Conservation (phyloP, 257 asterid species). For the Jaltomata sinuosa region DNA sequence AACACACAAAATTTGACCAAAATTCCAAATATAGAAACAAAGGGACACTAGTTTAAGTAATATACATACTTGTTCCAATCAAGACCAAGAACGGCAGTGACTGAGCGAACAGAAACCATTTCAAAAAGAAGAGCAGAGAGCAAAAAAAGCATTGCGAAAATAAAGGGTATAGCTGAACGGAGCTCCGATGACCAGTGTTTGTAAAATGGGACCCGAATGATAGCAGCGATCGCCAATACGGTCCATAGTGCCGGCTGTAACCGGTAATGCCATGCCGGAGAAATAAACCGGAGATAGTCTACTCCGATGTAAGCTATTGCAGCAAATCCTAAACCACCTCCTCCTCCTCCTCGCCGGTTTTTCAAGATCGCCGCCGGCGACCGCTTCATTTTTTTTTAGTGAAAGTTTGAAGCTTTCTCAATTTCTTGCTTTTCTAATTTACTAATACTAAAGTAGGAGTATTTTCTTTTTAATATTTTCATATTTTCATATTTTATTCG, state of each 20-base stretch:
- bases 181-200: conserved; percentile 87
- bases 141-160: conserved; percentile 62
- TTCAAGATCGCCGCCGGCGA: conserved; percentile 15
- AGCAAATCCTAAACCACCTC: conserved; percentile 62
- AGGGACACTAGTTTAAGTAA: background rate
- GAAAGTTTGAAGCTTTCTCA: background rate
- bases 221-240: conserved; percentile 50
- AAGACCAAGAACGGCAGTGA: conserved; percentile 91
- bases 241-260: conserved; percentile 84
- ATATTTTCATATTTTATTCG: too few relatives aligned
- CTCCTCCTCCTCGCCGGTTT: conserved; percentile 8
- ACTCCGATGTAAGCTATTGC: conserved; percentile 68
- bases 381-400: conserved; percentile 25
- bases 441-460: too few relatives aligned
- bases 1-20: background rate
- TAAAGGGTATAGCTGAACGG: conserved; percentile 71
- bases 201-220: conserved; percentile 66
- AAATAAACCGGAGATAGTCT: conserved; percentile 80
- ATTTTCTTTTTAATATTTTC: too few relatives aligned
- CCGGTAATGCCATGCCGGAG: conserved; percentile 81
- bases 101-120: conserved; percentile 84
- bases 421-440: too few relatives aligned
- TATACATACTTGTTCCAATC: conserved; percentile 87
- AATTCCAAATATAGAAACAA: background rate
- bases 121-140: conserved; percentile 79